These are phyloP conservation scores for Aurinia saxatilis DNA, from an alignment of 345 rosid species.

Conservation along the genomic window DNA sequence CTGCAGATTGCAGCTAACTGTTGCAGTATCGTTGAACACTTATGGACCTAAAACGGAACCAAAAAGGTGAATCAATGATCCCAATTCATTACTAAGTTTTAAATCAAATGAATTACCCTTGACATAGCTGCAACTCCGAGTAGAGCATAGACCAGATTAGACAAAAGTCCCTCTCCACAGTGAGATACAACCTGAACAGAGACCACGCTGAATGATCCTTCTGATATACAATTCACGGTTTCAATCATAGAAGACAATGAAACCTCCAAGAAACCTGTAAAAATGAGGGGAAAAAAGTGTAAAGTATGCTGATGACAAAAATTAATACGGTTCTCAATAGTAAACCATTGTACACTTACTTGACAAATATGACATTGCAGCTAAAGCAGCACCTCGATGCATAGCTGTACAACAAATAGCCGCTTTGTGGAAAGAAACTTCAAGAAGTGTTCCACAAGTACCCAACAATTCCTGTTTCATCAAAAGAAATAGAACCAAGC, in stretches of 20 bases:
- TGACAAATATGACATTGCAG: conserved; percentile 91
- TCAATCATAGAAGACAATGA: conserved; percentile 54
- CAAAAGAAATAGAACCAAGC: conserved; percentile 2
- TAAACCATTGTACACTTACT: conserved; percentile 38
- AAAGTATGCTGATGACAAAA: not conserved
- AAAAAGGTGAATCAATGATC: not conserved
- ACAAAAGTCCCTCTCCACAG: conserved; percentile 89
- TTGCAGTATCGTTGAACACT: conserved; percentile 79
- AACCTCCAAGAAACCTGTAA: conserved; percentile 78
- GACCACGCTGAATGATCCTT: conserved; percentile 60
- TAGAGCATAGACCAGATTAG: conserved; percentile 83
- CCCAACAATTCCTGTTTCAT: conserved; percentile 66
- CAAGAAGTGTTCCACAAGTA: conserved; percentile 68
- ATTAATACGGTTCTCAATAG: not conserved
- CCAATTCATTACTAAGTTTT: not conserved
- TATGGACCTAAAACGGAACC: conserved; percentile 55
- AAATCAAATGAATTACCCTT: conserved; percentile 44
- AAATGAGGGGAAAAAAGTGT: not conserved
- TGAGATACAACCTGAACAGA: conserved; percentile 67
- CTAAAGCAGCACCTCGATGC: conserved; percentile 97
- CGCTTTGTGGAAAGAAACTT: conserved; percentile 90
- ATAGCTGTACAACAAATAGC: conserved; percentile 98
- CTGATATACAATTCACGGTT: conserved; percentile 42
- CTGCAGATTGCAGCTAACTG: conserved; percentile 86
- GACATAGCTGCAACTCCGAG: conserved; percentile 98